phyloP scores from a whole-genome alignment of 2,329 filamentous ascomycete genomes.

The Blumeria graminis region DNA sequence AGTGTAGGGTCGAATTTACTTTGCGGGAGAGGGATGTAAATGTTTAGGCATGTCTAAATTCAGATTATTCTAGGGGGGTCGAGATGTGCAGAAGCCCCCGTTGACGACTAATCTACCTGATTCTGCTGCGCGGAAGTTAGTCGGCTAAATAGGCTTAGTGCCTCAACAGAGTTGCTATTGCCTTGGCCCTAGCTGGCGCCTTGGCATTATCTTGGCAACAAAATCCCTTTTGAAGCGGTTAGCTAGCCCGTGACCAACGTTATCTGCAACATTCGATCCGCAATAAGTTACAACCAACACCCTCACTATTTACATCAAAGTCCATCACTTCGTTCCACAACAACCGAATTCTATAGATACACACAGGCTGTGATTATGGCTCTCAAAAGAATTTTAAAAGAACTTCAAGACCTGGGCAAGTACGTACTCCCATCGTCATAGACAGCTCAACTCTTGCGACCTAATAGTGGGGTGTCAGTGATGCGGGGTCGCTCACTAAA shows the following conservation, averaged over 20 bases:
- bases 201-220: background rate
- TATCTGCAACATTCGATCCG: background rate
- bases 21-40: no score
- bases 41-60: no score
- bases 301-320: background rate
- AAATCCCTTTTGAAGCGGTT: background rate
- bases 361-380: conserved; percentile 31
- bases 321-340: background rate
- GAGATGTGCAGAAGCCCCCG: no score
- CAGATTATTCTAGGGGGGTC: no score
- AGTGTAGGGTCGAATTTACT: no score
- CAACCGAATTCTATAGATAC: background rate
- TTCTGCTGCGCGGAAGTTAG: no score
- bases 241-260: background rate
- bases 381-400: conserved; percentile 88
- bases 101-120: no score
- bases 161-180: background rate
- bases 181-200: background rate
- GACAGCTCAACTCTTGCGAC: conserved; percentile 6
- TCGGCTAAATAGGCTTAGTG: background rate
- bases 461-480: conserved; percentile 9
- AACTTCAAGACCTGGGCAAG: conserved; percentile 75
- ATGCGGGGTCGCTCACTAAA: conserved; percentile 12
- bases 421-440: conserved; percentile 23
- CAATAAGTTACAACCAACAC: background rate